Base-by-base conservation (phyloP, 2,329 filamentous ascomycete genomes). In the Paraconiothyrium sp. region DNA sequence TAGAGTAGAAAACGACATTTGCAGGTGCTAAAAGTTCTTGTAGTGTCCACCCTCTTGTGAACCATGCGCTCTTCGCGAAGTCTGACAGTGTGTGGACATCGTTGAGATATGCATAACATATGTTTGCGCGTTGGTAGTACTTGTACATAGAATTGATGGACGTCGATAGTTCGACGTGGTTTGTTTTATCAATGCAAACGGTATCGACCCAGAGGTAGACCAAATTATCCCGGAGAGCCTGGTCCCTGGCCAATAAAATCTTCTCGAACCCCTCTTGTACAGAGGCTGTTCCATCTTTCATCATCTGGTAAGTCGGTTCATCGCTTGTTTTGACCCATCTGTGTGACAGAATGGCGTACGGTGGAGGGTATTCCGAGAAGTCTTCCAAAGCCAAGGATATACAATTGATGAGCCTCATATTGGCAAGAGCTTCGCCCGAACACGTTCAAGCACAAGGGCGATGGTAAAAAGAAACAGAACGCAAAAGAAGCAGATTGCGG, bases 131-230 rank as follows among this genome's bases (percentile, higher is more conserved):
- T 48, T 47, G 14, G 34, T 67, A 67, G 30, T 34, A 64, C 16
- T 55, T 50, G 16, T 39, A 66, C 65, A 67, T 67, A 1, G 60
- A 63, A 39, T 67, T 68, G 56, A 68, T 67, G 8, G 59, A 54
- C 39, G 61, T 60, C 4, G 46, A 51, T 14, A 65, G 43, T n/a
- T 67, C 65, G 4, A 46, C 57, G 27, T 46, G 56, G 16, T 30
- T 57, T 16, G 30, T 39, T 39, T 65, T 67, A 24, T 67, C 58
- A 39, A 65, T 67, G 46, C 64, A 62, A 24, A 59, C 51, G 2
- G 64, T 66, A 32, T 66, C 64, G 5, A 60, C 47, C 63, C 58
- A 65, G 2, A 51, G 9, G 22, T 54, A 62, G 27, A 52, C 1
- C 4, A 57, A 27, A 7, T 44, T 34, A 4, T 58, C 39, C 27